Percentiles rank a stretch among this genome's conserved stretches.
These are phyloP conservation scores for Candolleomyces eurysporus DNA, from an alignment of 768 basidiomycete genomes.

Conservation along the genomic window DNA sequence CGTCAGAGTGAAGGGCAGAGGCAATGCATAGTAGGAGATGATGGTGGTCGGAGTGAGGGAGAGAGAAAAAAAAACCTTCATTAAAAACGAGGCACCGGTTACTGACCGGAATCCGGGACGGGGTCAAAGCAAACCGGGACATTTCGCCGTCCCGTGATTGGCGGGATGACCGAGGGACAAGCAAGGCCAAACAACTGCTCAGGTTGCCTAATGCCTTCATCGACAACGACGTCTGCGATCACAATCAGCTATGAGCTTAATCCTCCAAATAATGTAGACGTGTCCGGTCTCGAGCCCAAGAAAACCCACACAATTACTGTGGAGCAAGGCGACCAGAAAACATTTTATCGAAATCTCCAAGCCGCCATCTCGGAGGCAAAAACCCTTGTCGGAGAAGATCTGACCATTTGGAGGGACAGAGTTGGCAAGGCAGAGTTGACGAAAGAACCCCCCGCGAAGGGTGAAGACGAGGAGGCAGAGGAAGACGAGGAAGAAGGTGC, in stretches of 20 bases:
- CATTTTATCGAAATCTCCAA: slow-evolving; percentile 53
- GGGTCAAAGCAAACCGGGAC: neutral
- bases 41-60: slow-evolving; percentile 11
- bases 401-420: slow-evolving; percentile 74
- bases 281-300: slow-evolving; percentile 14
- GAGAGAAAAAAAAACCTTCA: slow-evolving; percentile 6
- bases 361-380: slow-evolving; percentile 51
- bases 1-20: slow-evolving; percentile 38
- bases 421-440: slow-evolving; percentile 62
- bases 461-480: slow-evolving; percentile 46
- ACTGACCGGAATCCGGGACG: neutral
- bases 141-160: no score
- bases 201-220: slow-evolving; percentile 17
- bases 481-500: slow-evolving; percentile 23
- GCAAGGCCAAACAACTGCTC: slow-evolving; percentile 20
- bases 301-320: slow-evolving; percentile 20
- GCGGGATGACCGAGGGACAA: slow-evolving; percentile 6
- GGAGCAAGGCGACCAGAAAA: slow-evolving; percentile 18
- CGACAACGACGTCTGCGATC: slow-evolving; percentile 18
- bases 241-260: slow-evolving; percentile 43
- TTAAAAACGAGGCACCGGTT: neutral
- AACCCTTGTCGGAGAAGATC: slow-evolving; percentile 56
- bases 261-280: slow-evolving; percentile 32
- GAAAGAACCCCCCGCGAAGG: slow-evolving; percentile 52
- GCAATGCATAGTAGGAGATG: neutral